A percentile compares a stretch with the other conserved stretches of the same genome.
Conservation (phyloP, 106 monocot genomes). For the Platanthera zijinensis region DNA sequence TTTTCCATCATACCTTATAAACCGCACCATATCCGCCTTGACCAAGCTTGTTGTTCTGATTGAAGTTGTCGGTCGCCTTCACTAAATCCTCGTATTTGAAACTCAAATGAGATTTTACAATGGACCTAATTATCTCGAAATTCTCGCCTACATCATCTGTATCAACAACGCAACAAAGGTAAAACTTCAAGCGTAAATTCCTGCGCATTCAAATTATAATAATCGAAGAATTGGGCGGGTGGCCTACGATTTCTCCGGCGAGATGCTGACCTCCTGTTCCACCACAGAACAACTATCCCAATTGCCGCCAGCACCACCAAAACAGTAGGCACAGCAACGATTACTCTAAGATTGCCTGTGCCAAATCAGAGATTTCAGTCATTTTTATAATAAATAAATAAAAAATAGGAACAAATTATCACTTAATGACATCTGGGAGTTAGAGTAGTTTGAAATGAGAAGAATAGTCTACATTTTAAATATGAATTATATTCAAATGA, state of each 20-base stretch:
- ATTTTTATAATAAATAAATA: too few relatives aligned
- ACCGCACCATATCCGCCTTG: conserved; percentile 68
- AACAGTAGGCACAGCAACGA: background rate
- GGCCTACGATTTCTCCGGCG: conserved; percentile 7
- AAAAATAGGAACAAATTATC: too few relatives aligned
- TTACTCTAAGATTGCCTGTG: background rate
- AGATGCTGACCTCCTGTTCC: conserved; percentile 11
- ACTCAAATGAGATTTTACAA: conserved; percentile 28
- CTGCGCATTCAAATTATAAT: background rate
- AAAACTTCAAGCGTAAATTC: background rate
- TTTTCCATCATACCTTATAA: conserved; percentile 39
- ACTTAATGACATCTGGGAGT: too few relatives aligned
- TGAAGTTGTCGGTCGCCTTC: conserved; percentile 53
- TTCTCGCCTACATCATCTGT: conserved; percentile 18
- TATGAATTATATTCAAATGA: too few relatives aligned
- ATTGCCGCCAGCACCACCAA: conserved; percentile 12
- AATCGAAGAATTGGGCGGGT: background rate
- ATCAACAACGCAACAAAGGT: conserved; percentile 10
- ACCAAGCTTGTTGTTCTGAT: conserved; percentile 49
- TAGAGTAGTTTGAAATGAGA: too few relatives aligned
- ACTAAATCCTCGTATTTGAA: conserved; percentile 51
- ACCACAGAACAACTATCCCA: conserved; percentile 21
- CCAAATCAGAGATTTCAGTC: background rate
- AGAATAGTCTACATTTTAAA: too few relatives aligned
- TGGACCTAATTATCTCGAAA: conserved; percentile 31